Evolutionary conservation across 768 basidiomycete species (phyloP).

Genomic region (Cubamyces sp.): DNA sequence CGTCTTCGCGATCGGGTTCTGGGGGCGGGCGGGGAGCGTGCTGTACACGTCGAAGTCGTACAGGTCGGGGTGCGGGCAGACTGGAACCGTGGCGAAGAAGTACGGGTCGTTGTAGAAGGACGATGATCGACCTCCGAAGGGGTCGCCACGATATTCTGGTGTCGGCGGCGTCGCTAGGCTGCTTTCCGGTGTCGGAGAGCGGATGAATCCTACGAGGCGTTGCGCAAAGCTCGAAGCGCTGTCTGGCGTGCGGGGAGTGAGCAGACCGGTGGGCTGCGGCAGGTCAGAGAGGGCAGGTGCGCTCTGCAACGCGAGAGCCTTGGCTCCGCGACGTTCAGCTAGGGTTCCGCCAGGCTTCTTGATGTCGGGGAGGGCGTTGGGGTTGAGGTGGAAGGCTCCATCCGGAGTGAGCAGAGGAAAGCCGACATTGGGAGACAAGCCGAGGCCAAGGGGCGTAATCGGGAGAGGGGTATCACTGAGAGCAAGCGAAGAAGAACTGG

Average conservation of each 20-base stretch:
- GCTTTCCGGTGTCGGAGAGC: constrained; percentile 6
- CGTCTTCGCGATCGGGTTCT: constrained; percentile 1
- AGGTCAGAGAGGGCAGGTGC: background rate
- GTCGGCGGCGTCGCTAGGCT: background rate
- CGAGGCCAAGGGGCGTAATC: background rate
- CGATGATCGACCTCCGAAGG: constrained; percentile 12
- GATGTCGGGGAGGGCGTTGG: background rate
- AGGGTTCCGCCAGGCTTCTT: background rate
- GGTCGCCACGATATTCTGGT: constrained; percentile 11
- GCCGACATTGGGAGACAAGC: background rate
- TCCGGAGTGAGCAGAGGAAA: constrained; percentile 1
- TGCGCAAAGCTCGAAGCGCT: constrained; percentile 14
- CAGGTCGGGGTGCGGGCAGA: constrained; percentile 10
- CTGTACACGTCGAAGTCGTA: constrained; percentile 20
- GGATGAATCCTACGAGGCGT: constrained; percentile 19
- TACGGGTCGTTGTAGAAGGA: constrained; percentile 20
- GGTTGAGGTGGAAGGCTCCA: background rate
- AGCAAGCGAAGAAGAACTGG: constrained; percentile 14
- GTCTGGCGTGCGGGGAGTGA: constrained; percentile 6
- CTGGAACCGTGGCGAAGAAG: constrained; percentile 2
- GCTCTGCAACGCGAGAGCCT: background rate
- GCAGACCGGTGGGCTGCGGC: background rate
- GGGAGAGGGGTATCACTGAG: background rate
- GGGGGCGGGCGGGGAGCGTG: background rate
- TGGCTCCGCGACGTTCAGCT: constrained; percentile 17